Evolutionary conservation across 768 basidiomycete genomes (phyloP).

Genomic region (Russula vinacea): DNA sequence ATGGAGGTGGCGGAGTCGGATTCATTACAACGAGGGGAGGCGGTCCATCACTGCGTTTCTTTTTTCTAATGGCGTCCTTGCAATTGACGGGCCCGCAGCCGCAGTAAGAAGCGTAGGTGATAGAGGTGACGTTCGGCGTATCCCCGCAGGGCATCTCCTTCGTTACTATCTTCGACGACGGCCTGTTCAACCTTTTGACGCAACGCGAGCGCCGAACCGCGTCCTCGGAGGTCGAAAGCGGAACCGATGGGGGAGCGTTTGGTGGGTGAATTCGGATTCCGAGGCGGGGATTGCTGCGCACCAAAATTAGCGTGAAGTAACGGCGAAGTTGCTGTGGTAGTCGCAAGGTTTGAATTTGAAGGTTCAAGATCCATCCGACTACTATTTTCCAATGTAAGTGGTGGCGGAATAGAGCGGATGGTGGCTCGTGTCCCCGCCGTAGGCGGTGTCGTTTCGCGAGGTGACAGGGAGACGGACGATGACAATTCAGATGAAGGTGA

Average conservation of each 20-base stretch:
- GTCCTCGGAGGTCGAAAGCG: slow-evolving; percentile 21
- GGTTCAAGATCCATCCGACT: slow-evolving; percentile 34
- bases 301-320: slow-evolving; percentile 44
- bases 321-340: slow-evolving; percentile 31
- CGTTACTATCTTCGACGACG: slow-evolving; percentile 14
- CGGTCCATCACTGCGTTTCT: slow-evolving; percentile 35
- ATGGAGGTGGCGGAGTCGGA: slow-evolving; percentile 36
- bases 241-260: slow-evolving; percentile 26
- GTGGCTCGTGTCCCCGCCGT: background rate
- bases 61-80: slow-evolving; percentile 25
- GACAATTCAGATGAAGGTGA: background rate
- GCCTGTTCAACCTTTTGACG: slow-evolving; percentile 23
- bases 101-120: slow-evolving; percentile 3
- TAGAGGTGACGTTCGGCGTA: background rate
- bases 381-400: background rate
- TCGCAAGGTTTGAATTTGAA: slow-evolving; percentile 32
- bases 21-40: slow-evolving; percentile 32
- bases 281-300: slow-evolving; percentile 39
- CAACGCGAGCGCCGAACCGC: slow-evolving; percentile 16
- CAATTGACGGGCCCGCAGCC: slow-evolving; percentile 17
- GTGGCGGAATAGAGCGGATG: slow-evolving; percentile 10
- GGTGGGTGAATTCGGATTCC: slow-evolving; percentile 11
- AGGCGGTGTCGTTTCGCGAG: background rate
- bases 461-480: background rate
- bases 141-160: slow-evolving; percentile 28